phyloP scores from a whole-genome alignment of 495 filamentous ascomycete genomes.

The Penicillium mononematosum region DNA sequence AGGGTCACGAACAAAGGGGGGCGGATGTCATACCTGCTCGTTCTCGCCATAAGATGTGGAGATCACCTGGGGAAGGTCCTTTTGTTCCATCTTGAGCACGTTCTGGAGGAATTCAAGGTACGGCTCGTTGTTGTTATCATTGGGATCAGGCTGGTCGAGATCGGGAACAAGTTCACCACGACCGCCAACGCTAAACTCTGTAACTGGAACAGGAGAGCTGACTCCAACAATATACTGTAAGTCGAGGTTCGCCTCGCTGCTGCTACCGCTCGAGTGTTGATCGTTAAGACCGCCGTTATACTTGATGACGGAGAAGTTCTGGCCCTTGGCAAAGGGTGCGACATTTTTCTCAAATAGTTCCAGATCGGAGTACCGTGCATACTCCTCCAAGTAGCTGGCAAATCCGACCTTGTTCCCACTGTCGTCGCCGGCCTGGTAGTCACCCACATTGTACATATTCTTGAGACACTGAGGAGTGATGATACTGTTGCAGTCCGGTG shows the following conservation, averaged over 20 bases:
- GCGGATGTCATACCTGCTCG: slow-evolving; percentile 48
- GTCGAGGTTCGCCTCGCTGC: slow-evolving; percentile 75
- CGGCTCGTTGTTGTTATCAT: slow-evolving; percentile 67
- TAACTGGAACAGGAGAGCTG: slow-evolving; percentile 57
- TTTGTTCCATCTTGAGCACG: slow-evolving; percentile 48
- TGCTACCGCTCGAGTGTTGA: slow-evolving; percentile 46
- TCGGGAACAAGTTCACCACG: slow-evolving; percentile 62
- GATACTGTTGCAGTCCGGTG: slow-evolving; percentile 40
- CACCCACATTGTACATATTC: slow-evolving; percentile 58
- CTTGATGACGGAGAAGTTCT: slow-evolving; percentile 63
- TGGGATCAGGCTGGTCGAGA: slow-evolving; percentile 51
- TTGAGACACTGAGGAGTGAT: slow-evolving; percentile 62
- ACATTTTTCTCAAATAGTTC: slow-evolving; percentile 52
- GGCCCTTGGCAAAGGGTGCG: slow-evolving; percentile 50
- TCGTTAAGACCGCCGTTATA: slow-evolving; percentile 58
- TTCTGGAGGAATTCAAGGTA: slow-evolving; percentile 71
- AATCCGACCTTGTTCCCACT: slow-evolving; percentile 57
- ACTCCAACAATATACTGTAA: slow-evolving; percentile 66
- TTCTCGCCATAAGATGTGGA: slow-evolving; percentile 81
- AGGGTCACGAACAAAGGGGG: background rate
- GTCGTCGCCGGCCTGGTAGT: slow-evolving; percentile 42
- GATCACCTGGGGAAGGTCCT: slow-evolving; percentile 68
- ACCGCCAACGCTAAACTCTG: slow-evolving; percentile 67
- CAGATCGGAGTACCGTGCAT: slow-evolving; percentile 61
- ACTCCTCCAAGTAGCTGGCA: slow-evolving; percentile 67